These are phyloP conservation scores for Sequoia sempervirens DNA, from an alignment of 75 land plant species.

Conservation along the genomic window DNA sequence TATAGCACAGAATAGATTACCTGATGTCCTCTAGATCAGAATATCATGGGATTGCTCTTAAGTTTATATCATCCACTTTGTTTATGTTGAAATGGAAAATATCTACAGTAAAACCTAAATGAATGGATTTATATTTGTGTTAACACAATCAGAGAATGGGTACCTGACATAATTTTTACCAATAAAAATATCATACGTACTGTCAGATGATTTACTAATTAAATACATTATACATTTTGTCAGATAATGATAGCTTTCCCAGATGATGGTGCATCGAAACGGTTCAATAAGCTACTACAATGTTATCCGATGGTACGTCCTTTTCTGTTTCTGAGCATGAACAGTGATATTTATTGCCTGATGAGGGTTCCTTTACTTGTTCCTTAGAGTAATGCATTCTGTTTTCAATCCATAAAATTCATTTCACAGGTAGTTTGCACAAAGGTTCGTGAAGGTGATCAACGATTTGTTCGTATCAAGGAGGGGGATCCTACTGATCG, in stretches of 20 bases:
- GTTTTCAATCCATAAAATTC: not conserved
- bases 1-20: not conserved
- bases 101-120: not conserved
- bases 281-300: too few relatives aligned
- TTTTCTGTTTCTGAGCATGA: not conserved
- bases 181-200: not conserved
- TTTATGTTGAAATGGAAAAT: slow-evolving; percentile 3
- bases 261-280: too few relatives aligned
- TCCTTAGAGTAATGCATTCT: not conserved
- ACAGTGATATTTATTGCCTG: not conserved
- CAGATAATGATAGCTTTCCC: slow-evolving; percentile 51
- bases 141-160: not conserved
- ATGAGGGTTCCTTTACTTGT: not conserved
- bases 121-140: not conserved
- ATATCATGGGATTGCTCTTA: not conserved
- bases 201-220: slow-evolving; percentile 34
- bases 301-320: slow-evolving; percentile 36
- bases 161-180: not conserved
- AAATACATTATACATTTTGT: not conserved
- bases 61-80: not conserved
- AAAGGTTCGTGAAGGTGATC: slow-evolving; percentile 83
- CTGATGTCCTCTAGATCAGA: not conserved
- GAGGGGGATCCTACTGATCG: slow-evolving; percentile 76
- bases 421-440: slow-evolving; percentile 63
- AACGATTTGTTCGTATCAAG: slow-evolving; percentile 76